A percentile compares a stretch with the other conserved stretches of the same genome.
These are phyloP conservation scores for Mycosarcoma mackinlayi DNA, from an alignment of 1,284 basidiomycete genomes.

Conservation along the genomic window DNA sequence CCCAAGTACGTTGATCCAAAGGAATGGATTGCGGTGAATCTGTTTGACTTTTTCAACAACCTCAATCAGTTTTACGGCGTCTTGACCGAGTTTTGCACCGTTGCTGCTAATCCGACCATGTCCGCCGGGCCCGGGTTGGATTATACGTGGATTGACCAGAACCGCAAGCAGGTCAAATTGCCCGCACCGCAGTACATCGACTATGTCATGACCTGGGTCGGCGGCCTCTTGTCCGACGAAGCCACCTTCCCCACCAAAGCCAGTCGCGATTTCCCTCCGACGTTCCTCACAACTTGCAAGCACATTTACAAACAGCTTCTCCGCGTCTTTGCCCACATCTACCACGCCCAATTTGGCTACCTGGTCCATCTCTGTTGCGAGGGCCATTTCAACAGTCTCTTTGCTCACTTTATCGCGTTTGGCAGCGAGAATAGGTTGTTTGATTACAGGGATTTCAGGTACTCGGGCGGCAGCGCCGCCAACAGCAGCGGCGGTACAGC, in stretches of 20 bases:
- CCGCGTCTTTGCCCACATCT: conserved; percentile 96
- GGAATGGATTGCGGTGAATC: conserved; percentile 97
- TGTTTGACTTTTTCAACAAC: conserved; percentile 79
- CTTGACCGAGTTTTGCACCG: conserved; percentile 92
- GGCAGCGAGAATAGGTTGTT: conserved; percentile 84
- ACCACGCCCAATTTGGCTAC: conserved; percentile 91
- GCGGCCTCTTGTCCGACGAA: conserved; percentile 92
- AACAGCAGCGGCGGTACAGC: neutral
- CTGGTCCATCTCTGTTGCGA: conserved; percentile 92
- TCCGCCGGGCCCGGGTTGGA: conserved; percentile 89
- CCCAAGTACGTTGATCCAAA: conserved; percentile 77
- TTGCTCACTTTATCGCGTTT: conserved; percentile 95
- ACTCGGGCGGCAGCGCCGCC: too few relatives aligned
- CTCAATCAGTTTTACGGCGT: conserved; percentile 97
- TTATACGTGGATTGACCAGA: conserved; percentile 93
- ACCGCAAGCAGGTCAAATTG: conserved; percentile 87
- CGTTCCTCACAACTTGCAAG: conserved; percentile 91
- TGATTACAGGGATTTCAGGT: conserved; percentile 78
- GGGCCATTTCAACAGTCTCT: conserved; percentile 97
- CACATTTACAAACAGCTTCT: conserved; percentile 97
- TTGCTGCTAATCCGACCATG: conserved; percentile 90
- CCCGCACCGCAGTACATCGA: conserved; percentile 97
- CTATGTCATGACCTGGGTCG: conserved; percentile 98
- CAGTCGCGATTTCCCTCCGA: conserved; percentile 88
- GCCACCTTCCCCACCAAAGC: conserved; percentile 94